Evolutionary conservation across 2,329 filamentous ascomycete species (phyloP).

Genomic region (Gliomastix tumulicola): DNA sequence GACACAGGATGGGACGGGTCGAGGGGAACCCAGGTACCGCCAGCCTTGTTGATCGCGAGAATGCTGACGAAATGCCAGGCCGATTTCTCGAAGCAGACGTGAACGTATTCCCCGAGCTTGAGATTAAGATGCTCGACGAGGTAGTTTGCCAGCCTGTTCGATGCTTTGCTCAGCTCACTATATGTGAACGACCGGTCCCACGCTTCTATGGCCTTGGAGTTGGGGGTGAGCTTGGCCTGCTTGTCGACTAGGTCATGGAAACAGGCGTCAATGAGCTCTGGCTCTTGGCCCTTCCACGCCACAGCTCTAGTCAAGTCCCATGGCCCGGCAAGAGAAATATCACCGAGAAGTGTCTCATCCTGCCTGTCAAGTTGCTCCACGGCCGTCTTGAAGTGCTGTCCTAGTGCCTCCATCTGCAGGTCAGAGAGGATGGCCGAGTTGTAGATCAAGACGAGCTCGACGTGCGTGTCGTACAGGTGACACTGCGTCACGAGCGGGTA

Average conservation of each 20-base stretch:
- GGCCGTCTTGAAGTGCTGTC: constrained; percentile 9
- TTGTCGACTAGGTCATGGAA: constrained; percentile 1
- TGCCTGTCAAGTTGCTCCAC: constrained; percentile 5
- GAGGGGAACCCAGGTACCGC: constrained; percentile 10
- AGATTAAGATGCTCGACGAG: constrained; percentile 3
- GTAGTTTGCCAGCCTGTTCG: not conserved
- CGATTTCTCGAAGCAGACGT: constrained; percentile 20
- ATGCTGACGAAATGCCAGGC: constrained; percentile 11
- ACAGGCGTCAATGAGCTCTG: not conserved
- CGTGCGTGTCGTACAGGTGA: not conserved
- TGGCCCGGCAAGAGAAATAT: not conserved
- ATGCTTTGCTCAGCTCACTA: not conserved
- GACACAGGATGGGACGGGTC: constrained; percentile 8
- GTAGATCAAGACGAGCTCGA: constrained; percentile 4
- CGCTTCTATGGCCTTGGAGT: constrained; percentile 19
- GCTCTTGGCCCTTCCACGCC: not conserved
- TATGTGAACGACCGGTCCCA: constrained; percentile 27
- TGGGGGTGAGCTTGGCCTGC: not conserved
- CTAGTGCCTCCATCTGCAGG: constrained; percentile 5
- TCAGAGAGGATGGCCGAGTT: constrained; percentile 1
- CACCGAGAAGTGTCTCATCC: not conserved
- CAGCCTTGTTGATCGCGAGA: constrained; percentile 10
- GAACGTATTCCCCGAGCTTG: constrained; percentile 7
- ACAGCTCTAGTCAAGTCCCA: not conserved
- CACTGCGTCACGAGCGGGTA: constrained; percentile 2